phyloP scores from a whole-genome alignment of 2,329 filamentous ascomycete species.

The Ophiostoma himal-ulmi region DNA sequence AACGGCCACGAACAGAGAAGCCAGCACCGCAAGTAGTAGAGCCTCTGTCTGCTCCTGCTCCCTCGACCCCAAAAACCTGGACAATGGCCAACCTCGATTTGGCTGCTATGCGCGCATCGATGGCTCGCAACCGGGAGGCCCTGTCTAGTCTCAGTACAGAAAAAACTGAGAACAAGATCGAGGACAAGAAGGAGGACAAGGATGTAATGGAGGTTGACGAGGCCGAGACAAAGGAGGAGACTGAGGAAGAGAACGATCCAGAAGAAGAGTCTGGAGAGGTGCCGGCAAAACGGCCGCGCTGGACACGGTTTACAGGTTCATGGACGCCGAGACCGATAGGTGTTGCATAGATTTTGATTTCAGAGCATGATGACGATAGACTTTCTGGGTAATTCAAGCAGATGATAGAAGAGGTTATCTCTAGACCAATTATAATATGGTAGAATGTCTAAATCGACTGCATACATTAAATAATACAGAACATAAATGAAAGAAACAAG shows the following conservation, averaged over 20 bases:
- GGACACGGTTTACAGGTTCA: constrained; percentile 46
- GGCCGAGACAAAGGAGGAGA: constrained; percentile 3
- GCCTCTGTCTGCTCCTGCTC: background rate
- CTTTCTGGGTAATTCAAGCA: background rate
- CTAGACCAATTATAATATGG: no score
- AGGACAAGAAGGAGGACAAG: background rate
- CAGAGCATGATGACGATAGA: background rate
- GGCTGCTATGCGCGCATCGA: constrained; percentile 18
- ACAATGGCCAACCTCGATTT: constrained; percentile 21
- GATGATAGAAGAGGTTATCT: background rate
- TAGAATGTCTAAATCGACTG: no score
- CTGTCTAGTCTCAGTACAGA: background rate
- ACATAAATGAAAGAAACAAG: no score
- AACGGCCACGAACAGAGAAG: background rate
- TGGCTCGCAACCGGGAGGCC: constrained; percentile 20
- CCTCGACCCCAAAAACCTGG: constrained; percentile 2
- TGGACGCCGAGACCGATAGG: constrained; percentile 58
- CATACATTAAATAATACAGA: no score
- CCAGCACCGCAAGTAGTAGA: background rate
- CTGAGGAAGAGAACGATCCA: constrained; percentile 21
- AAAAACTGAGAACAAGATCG: background rate
- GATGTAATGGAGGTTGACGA: constrained; percentile 18
- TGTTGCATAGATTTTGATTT: constrained; percentile 28
- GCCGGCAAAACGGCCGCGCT: constrained; percentile 37
- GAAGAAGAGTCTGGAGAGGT: constrained; percentile 18